Percentiles rank a stretch among this genome's conserved stretches.
Evolutionary conservation across 1,284 basidiomycete species (phyloP).

Genomic region (Ganoderma lingzhi): DNA sequence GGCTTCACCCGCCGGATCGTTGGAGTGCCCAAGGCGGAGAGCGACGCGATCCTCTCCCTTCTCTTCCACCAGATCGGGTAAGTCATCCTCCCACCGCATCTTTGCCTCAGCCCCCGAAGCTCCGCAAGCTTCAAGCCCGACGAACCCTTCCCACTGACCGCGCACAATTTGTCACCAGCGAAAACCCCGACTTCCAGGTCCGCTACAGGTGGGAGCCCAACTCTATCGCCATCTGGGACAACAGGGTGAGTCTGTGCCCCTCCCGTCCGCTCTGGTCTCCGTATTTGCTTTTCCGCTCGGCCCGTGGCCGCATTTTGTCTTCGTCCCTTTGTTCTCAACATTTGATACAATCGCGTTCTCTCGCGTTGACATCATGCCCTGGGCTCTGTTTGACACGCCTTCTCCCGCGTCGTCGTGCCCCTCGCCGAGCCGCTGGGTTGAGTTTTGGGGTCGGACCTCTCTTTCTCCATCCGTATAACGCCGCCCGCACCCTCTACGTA

Average conservation of each 20-base stretch:
- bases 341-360: neutral
- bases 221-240: constrained; percentile 79
- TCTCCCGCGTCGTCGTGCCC: constrained; percentile 9
- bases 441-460: constrained; percentile 4
- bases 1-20: constrained; percentile 78
- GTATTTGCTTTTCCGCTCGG: neutral
- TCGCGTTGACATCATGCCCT: neutral
- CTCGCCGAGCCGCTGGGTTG: neutral
- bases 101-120: constrained; percentile 5
- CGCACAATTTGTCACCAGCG: constrained; percentile 39
- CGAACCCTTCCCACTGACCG: constrained; percentile 18
- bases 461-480: constrained; percentile 10
- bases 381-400: neutral
- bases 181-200: constrained; percentile 76
- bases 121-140: constrained; percentile 12
- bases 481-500: constrained; percentile 7
- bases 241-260: constrained; percentile 55
- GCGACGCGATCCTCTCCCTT: constrained; percentile 74
- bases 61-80: constrained; percentile 70
- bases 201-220: constrained; percentile 77
- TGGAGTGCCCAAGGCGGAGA: constrained; percentile 82
- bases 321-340: neutral
- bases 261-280: constrained; percentile 1
- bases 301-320: neutral
- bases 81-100: constrained; percentile 14